Evolutionary conservation across 257 asterid species (phyloP).

Genomic region (Thymus quinquecostatus): DNA sequence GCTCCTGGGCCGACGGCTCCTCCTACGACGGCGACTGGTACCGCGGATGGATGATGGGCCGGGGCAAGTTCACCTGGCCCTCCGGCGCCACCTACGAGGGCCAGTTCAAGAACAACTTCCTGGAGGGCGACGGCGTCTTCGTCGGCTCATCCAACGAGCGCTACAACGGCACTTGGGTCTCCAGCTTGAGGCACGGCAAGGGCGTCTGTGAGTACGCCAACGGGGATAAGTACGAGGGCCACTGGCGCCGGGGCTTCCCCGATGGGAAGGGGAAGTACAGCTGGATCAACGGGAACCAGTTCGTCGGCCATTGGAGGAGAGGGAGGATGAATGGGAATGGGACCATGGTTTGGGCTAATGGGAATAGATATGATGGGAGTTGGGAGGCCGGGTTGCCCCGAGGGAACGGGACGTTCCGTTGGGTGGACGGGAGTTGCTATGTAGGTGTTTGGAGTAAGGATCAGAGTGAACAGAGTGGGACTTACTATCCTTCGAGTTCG

Average conservation of each 20-base stretch:
- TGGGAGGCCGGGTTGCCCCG: slow-evolving; percentile 88
- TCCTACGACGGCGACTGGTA: slow-evolving; percentile 82
- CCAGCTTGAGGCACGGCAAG: slow-evolving; percentile 68
- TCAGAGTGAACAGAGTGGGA: slow-evolving; percentile 67
- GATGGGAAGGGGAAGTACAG: slow-evolving; percentile 85
- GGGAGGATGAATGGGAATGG: slow-evolving; percentile 83
- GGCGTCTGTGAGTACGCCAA: slow-evolving; percentile 63
- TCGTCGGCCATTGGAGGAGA: slow-evolving; percentile 81
- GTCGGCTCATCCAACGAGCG: slow-evolving; percentile 57
- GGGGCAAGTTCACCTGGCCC: slow-evolving; percentile 86
- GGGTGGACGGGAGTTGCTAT: slow-evolving; percentile 83
- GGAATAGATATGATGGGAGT: slow-evolving; percentile 76
- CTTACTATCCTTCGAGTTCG: slow-evolving; percentile 67
- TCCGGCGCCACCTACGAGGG: slow-evolving; percentile 90
- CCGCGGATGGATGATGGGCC: slow-evolving; percentile 70
- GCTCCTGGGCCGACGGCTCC: slow-evolving; percentile 83
- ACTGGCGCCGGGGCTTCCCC: slow-evolving; percentile 67
- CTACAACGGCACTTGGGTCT: slow-evolving; percentile 72
- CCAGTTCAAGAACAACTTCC: slow-evolving; percentile 63
- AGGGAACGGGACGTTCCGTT: slow-evolving; percentile 81
- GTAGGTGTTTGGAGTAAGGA: slow-evolving; percentile 83
- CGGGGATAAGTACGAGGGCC: slow-evolving; percentile 80
- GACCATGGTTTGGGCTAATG: slow-evolving; percentile 76
- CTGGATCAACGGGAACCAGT: slow-evolving; percentile 84
- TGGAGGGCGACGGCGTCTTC: slow-evolving; percentile 88